A percentile compares a stretch with the other conserved stretches of the same genome.
phyloP scores from a whole-genome alignment of 75 land plant species.

The Ceratopteris richardii region DNA sequence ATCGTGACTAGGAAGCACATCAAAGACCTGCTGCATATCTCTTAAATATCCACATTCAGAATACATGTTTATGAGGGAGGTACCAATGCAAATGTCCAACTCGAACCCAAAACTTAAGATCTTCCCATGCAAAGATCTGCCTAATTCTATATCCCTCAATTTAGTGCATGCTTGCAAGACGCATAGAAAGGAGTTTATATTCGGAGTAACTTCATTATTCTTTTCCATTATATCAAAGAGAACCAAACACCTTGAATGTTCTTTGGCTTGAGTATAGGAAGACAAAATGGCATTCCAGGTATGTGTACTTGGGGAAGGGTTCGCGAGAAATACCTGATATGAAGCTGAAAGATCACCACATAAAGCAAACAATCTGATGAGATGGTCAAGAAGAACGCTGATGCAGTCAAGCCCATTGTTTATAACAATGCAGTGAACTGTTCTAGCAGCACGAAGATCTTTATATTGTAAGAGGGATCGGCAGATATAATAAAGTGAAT shows the following conservation, averaged over 20 bases:
- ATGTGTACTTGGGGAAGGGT: neutral
- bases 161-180: conserved; percentile 19
- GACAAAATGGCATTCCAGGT: conserved; percentile 5
- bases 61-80: conserved; percentile 30
- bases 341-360: neutral
- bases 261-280: neutral
- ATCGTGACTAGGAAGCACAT: conserved; percentile 22
- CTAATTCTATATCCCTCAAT: conserved; percentile 9
- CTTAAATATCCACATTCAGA: conserved; percentile 14
- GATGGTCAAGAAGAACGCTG: neutral
- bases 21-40: conserved; percentile 21
- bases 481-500: neutral
- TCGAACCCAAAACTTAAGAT: conserved; percentile 18
- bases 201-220: neutral
- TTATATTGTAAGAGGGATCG: neutral
- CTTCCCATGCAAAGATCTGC: conserved; percentile 16
- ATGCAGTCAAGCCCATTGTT: neutral
- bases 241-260: neutral
- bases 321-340: neutral
- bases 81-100: conserved; percentile 11
- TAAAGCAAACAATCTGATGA: neutral
- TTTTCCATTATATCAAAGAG: neutral
- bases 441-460: neutral
- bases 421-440: neutral
- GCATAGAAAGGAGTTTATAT: conserved; percentile 9